These are phyloP conservation scores for Psilocybe cyanescens DNA, from an alignment of 768 basidiomycete genomes.

Conservation along the genomic window DNA sequence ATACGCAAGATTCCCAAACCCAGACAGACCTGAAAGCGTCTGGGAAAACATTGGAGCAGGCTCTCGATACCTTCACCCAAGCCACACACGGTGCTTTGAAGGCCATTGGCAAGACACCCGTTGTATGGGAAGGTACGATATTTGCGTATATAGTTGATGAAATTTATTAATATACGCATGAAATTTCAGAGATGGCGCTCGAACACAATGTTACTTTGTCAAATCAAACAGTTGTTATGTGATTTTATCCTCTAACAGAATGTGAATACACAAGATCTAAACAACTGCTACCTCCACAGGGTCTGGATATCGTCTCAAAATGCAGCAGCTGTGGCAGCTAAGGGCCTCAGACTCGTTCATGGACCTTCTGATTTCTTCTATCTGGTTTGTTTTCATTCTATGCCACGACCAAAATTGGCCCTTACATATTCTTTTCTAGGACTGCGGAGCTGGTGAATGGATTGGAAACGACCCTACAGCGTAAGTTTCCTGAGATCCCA, in stretches of 20 bases:
- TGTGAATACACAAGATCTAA: background rate
- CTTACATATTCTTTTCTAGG: conserved; percentile 32
- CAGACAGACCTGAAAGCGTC: conserved; percentile 53
- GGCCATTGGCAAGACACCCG: conserved; percentile 67
- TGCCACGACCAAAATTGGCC: background rate
- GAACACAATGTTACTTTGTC: conserved; percentile 50
- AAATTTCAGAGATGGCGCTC: conserved; percentile 66
- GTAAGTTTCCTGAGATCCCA: conserved; percentile 28
- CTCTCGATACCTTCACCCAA: conserved; percentile 64
- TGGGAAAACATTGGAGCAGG: conserved; percentile 62
- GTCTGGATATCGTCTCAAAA: conserved; percentile 75
- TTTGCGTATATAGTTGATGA: background rate
- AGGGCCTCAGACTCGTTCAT: conserved; percentile 67
- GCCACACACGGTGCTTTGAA: conserved; percentile 61
- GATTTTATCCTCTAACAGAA: conserved; percentile 19
- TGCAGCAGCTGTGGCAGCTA: conserved; percentile 59
- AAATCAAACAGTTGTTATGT: conserved; percentile 64
- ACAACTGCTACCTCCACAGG: conserved; percentile 31
- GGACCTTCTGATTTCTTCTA: conserved; percentile 80
- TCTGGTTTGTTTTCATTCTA: conserved; percentile 43
- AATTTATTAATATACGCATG: conserved; percentile 29
- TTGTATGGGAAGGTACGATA: conserved; percentile 77
- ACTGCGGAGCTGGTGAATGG: conserved; percentile 78
- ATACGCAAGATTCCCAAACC: conserved; percentile 61
- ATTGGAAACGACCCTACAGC: conserved; percentile 52